A percentile compares a stretch with the other conserved stretches of the same genome.
Conservation (phyloP, 2,329 filamentous ascomycete genomes). For the Xylariaceae sp. region DNA sequence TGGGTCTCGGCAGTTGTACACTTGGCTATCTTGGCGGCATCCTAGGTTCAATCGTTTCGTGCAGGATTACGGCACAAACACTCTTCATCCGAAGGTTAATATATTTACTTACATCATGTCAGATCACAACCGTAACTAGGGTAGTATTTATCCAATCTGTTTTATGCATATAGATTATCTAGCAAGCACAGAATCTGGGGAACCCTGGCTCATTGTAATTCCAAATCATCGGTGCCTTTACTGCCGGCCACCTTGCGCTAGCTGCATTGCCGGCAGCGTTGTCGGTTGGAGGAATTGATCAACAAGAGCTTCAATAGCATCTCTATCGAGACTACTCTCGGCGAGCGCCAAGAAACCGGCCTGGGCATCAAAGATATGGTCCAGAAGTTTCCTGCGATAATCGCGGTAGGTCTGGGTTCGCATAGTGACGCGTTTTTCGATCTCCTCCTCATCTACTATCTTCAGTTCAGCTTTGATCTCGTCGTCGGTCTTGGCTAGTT, state of each 20-base stretch:
- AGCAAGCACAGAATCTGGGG: slow-evolving; percentile 10
- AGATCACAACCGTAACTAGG: neutral
- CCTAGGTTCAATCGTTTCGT: no score
- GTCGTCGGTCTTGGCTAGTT: slow-evolving; percentile 10
- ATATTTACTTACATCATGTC: slow-evolving; percentile 1
- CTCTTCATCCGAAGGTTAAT: slow-evolving; percentile 12
- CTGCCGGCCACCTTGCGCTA: neutral
- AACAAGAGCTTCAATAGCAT: slow-evolving; percentile 22
- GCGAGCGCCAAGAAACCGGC: slow-evolving; percentile 16
- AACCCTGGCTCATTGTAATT: neutral
- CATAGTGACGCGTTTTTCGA: slow-evolving; percentile 22
- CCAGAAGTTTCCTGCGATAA: slow-evolving; percentile 25
- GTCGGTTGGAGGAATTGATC: slow-evolving; percentile 2
- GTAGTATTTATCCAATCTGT: slow-evolving; percentile 10
- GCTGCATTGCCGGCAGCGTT: neutral
- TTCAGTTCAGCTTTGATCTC: slow-evolving; percentile 9
- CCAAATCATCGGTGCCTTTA: neutral
- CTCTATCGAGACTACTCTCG: neutral
- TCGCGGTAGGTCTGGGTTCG: slow-evolving; percentile 30
- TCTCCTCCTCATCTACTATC: slow-evolving; percentile 24
- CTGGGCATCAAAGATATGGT: slow-evolving; percentile 23
- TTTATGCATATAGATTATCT: neutral
- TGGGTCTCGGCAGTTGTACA: slow-evolving; percentile 18
- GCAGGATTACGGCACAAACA: neutral
- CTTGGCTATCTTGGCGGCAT: slow-evolving; percentile 13